phyloP scores from a whole-genome alignment of 1,284 basidiomycete genomes.

The Tausonia pullulans region DNA sequence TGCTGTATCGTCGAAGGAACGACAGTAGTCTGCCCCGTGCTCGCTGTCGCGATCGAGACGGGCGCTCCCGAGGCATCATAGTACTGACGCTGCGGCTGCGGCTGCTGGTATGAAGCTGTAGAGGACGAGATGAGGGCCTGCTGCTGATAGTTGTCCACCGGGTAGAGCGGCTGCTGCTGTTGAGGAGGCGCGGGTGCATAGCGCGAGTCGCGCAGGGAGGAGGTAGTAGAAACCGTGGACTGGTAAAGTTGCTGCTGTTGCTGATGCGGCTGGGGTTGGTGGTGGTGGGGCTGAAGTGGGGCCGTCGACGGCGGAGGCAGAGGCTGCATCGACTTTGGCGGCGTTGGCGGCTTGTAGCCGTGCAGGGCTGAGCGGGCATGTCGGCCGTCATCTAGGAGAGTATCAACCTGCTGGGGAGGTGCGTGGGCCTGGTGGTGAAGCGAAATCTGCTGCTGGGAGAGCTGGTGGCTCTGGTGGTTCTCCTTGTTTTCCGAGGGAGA shows the following conservation, averaged over 20 bases:
- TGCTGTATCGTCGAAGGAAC: neutral
- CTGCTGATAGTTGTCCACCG: neutral
- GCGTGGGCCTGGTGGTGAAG: neutral
- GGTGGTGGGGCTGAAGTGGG: constrained; percentile 15
- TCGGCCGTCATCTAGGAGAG: no score
- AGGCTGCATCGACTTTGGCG: constrained; percentile 5
- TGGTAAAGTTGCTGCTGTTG: constrained; percentile 9
- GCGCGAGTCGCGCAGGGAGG: neutral
- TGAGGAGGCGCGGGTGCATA: neutral
- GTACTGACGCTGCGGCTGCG: neutral
- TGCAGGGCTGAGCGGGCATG: neutral
- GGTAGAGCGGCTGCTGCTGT: neutral
- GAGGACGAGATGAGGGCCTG: neutral
- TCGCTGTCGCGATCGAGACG: neutral
- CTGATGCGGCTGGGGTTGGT: constrained; percentile 10
- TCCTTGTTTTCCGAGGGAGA: neutral
- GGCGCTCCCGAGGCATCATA: neutral
- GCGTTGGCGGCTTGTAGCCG: constrained; percentile 5
- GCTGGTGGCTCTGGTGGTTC: neutral
- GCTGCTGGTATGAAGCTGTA: neutral
- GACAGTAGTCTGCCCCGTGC: neutral
- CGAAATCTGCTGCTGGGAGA: neutral
- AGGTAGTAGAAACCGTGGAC: neutral
- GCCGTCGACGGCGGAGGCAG: constrained; percentile 11
- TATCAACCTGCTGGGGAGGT: no score